These are phyloP conservation scores for Sphagnurus paluster DNA, from an alignment of 1,284 basidiomycete genomes.

Conservation along the genomic window DNA sequence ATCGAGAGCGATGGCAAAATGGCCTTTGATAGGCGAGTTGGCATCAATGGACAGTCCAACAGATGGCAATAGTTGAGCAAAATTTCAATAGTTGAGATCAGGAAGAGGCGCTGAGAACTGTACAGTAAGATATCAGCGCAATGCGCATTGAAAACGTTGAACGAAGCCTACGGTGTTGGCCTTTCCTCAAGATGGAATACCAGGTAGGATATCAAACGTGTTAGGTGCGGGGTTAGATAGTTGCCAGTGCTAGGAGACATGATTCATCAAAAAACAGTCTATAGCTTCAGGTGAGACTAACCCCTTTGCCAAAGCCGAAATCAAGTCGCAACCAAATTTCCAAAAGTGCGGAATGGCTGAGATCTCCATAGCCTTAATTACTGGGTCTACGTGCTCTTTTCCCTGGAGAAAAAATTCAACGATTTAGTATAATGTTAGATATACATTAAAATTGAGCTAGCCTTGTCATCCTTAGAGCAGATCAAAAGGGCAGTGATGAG, in stretches of 20 bases:
- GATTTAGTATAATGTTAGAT: neutral
- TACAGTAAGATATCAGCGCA: constrained; percentile 1
- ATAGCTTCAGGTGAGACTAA: constrained; percentile 27
- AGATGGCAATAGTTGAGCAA: constrained; percentile 47
- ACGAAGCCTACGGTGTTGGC: constrained; percentile 44
- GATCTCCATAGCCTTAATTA: constrained; percentile 52
- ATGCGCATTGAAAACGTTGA: constrained; percentile 1
- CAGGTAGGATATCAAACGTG: constrained; percentile 50
- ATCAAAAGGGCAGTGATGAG: constrained; percentile 55
- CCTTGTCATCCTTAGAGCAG: constrained; percentile 57
- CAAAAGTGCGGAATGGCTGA: constrained; percentile 55
- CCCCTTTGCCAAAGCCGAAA: constrained; percentile 51
- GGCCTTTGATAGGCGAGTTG: constrained; percentile 56
- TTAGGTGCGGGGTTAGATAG: constrained; percentile 52
- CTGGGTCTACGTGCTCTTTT: constrained; percentile 48
- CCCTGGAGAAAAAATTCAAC: constrained; percentile 32
- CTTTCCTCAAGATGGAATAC: constrained; percentile 62
- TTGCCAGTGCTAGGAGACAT: constrained; percentile 44
- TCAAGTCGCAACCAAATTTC: constrained; percentile 50
- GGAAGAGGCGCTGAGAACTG: constrained; percentile 44
- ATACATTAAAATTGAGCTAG: neutral
- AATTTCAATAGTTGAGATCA: constrained; percentile 44
- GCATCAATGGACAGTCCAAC: constrained; percentile 48
- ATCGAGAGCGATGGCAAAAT: constrained; percentile 50
- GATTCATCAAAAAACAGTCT: constrained; percentile 7